Evolutionary conservation across 1,139 yeast species (phyloP).

Genomic region (Kurtzmaniella quercitrusa): DNA sequence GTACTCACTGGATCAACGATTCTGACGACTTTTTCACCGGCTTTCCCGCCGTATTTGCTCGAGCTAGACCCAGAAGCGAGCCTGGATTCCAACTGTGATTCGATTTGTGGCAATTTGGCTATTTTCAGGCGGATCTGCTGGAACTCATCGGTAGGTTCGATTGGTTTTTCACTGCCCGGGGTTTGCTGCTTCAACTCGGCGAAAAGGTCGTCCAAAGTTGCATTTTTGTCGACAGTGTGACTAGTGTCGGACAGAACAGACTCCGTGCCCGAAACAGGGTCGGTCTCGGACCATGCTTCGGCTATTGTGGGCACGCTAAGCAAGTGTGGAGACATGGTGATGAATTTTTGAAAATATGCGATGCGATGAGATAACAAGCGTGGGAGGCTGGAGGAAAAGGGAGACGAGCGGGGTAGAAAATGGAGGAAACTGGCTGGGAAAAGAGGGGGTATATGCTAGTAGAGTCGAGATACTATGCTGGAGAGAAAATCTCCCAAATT

Average conservation of each 20-base stretch:
- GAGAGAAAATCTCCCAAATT: too few relatives aligned
- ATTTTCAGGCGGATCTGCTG: conserved; percentile 26
- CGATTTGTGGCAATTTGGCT: conserved; percentile 32
- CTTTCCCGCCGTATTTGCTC: conserved; percentile 1
- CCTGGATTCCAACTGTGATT: conserved; percentile 24
- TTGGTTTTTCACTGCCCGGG: not conserved
- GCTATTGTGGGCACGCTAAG: conserved; percentile 7
- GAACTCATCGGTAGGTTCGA: conserved; percentile 19
- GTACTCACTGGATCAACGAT: conserved; percentile 50
- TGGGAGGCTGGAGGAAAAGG: too few relatives aligned
- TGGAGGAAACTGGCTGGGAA: too few relatives aligned
- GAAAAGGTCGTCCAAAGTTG: conserved; percentile 6
- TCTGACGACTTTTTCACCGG: conserved; percentile 19
- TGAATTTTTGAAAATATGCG: not conserved
- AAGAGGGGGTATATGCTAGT: too few relatives aligned
- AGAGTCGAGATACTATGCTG: too few relatives aligned
- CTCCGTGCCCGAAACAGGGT: conserved; percentile 13
- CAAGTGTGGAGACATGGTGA: conserved; percentile 8
- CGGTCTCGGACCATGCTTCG: conserved; percentile 13
- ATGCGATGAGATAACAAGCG: not conserved
- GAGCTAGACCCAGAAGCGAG: conserved; percentile 12
- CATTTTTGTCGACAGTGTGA: not conserved
- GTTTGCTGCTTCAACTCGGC: conserved; percentile 6
- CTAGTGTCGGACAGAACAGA: conserved; percentile 6
- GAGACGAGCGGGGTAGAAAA: not conserved